These are phyloP conservation scores for Rhizophagus clarus DNA, from an alignment of 192 early-diverging fungal species.

Conservation along the genomic window DNA sequence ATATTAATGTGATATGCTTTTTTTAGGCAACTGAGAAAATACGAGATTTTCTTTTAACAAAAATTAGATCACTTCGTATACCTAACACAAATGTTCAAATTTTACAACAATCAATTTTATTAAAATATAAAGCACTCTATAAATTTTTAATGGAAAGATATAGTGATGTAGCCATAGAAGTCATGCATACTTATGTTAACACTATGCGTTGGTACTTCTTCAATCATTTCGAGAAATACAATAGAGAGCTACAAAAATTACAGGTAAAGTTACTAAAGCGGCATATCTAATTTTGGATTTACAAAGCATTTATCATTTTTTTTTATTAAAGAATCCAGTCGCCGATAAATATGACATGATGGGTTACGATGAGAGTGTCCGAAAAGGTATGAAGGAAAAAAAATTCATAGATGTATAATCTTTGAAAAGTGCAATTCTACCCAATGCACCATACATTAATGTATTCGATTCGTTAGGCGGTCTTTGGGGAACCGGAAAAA, in stretches of 20 bases:
- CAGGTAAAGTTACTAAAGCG: slow-evolving; percentile 52
- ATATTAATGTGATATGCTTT: not conserved
- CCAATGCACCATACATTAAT: too few species aligned
- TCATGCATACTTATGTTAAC: slow-evolving; percentile 83
- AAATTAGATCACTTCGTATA: slow-evolving; percentile 83
- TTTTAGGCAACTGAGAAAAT: slow-evolving; percentile 79
- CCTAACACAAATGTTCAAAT: slow-evolving; percentile 94
- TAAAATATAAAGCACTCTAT: slow-evolving; percentile 92
- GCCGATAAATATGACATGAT: slow-evolving; percentile 87
- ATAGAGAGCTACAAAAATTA: slow-evolving; percentile 70
- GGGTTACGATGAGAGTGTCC: slow-evolving; percentile 79
- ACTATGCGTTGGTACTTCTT: slow-evolving; percentile 85
- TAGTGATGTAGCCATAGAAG: slow-evolving; percentile 83
- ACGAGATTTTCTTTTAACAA: slow-evolving; percentile 83
- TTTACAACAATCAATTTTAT: slow-evolving; percentile 86
- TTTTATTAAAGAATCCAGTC: slow-evolving; percentile 53
- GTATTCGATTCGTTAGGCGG: slow-evolving; percentile 34
- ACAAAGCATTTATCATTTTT: not conserved
- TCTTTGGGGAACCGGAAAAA: slow-evolving; percentile 69
- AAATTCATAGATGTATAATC: too few species aligned
- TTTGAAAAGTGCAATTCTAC: too few species aligned
- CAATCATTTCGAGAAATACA: slow-evolving; percentile 90
- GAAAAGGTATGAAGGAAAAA: slow-evolving; percentile 69
- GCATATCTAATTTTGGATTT: not conserved
- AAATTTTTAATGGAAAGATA: slow-evolving; percentile 90